These are phyloP conservation scores for Chimonanthus praecox DNA, from an alignment of 164 flowering plant genomes.

Conservation along the genomic window DNA sequence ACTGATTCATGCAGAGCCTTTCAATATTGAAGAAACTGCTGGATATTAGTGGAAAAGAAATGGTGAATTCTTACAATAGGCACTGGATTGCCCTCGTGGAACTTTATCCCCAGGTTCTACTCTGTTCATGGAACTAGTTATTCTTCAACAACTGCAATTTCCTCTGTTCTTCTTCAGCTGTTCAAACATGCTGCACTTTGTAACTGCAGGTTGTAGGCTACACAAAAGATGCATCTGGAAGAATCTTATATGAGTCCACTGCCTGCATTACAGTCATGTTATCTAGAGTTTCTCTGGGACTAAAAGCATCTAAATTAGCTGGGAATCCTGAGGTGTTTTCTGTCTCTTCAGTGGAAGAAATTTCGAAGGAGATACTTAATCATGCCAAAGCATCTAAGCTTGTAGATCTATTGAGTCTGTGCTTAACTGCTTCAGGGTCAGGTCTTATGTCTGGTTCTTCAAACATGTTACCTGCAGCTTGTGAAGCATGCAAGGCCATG, in stretches of 20 bases:
- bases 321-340: slow-evolving; percentile 27
- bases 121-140: slow-evolving; percentile 1
- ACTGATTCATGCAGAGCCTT: slow-evolving; percentile 52
- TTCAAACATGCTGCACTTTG: background rate
- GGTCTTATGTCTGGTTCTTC: slow-evolving; percentile 74
- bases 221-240: slow-evolving; percentile 59
- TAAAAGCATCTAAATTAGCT: slow-evolving; percentile 31
- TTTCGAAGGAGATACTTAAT: slow-evolving; percentile 44
- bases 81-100: slow-evolving; percentile 70
- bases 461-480: slow-evolving; percentile 66
- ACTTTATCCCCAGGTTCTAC: slow-evolving; percentile 62
- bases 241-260: slow-evolving; percentile 55
- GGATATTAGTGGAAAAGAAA: slow-evolving; percentile 39
- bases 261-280: slow-evolving; percentile 62
- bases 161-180: background rate
- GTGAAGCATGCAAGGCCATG: slow-evolving; percentile 80
- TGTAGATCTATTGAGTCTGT: slow-evolving; percentile 49
- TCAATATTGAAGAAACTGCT: slow-evolving; percentile 52
- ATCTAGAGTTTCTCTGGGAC: slow-evolving; percentile 45
- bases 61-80: slow-evolving; percentile 42
- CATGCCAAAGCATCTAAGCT: slow-evolving; percentile 63
- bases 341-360: slow-evolving; percentile 27
- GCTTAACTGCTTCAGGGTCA: slow-evolving; percentile 65
- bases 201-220: slow-evolving; percentile 47
- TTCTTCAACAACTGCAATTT: slow-evolving; percentile 1